Conservation (phyloP, 2,329 filamentous ascomycete genomes). For the Zymoseptoria passerinii region DNA sequence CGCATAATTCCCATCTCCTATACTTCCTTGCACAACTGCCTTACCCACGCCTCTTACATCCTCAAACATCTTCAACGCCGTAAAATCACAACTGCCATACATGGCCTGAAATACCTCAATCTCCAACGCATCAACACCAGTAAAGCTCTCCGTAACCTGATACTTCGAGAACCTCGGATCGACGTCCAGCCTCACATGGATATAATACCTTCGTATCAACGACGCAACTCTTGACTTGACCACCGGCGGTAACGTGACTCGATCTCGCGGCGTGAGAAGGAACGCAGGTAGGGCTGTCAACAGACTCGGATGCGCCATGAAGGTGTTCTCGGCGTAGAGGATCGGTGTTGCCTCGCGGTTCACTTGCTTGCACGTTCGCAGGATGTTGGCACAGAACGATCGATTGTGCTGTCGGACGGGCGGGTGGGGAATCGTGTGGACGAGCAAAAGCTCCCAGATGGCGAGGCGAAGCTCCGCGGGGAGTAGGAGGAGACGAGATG, state of each 20-base stretch:
- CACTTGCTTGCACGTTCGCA: slow-evolving; percentile 35
- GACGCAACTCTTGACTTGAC: slow-evolving; percentile 23
- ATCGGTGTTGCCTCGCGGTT: slow-evolving; percentile 36
- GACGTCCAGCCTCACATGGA: slow-evolving; percentile 42
- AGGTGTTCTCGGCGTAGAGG: slow-evolving; percentile 43
- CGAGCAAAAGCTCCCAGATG: slow-evolving; percentile 39
- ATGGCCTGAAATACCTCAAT: slow-evolving; percentile 44
- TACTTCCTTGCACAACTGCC: slow-evolving; percentile 37
- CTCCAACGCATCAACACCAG: slow-evolving; percentile 39
- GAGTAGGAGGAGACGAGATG: slow-evolving; percentile 35
- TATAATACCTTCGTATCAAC: slow-evolving; percentile 37
- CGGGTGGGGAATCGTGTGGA: slow-evolving; percentile 8
- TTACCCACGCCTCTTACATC: slow-evolving; percentile 39
- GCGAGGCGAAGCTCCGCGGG: slow-evolving; percentile 54
- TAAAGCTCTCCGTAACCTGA: slow-evolving; percentile 38
- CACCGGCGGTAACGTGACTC: slow-evolving; percentile 29
- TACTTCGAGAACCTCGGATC: slow-evolving; percentile 39
- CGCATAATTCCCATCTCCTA: slow-evolving; percentile 34
- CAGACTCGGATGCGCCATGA: slow-evolving; percentile 42
- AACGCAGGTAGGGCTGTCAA: slow-evolving; percentile 36
- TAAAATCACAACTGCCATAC: slow-evolving; percentile 36
- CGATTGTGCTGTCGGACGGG: slow-evolving; percentile 12
- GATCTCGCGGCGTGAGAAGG: slow-evolving; percentile 27
- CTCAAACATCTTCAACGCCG: slow-evolving; percentile 38
- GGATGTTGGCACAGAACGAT: slow-evolving; percentile 36